phyloP scores from a whole-genome alignment of 2,329 filamentous ascomycete species.

The Monosporascus ibericus region DNA sequence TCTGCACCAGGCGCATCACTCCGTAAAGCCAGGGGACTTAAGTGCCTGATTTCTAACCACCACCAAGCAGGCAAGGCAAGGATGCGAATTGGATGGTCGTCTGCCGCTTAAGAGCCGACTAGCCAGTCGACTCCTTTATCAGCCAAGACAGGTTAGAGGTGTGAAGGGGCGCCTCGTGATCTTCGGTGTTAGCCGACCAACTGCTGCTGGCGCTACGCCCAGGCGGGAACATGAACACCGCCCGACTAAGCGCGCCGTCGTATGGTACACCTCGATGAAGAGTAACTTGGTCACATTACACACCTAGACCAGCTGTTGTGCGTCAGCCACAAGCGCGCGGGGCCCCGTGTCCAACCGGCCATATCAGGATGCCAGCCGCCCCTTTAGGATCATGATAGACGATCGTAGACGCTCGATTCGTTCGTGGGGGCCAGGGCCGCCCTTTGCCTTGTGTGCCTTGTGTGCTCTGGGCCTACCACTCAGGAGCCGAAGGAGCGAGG shows the following conservation, averaged over 20 bases:
- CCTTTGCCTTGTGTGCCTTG: neutral
- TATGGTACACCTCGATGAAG: neutral
- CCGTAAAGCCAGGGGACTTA: too few species aligned
- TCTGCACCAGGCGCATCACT: too few species aligned
- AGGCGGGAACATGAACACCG: neutral
- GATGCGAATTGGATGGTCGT: too few species aligned
- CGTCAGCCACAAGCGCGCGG: neutral
- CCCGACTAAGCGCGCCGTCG: neutral
- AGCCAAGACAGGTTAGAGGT: neutral
- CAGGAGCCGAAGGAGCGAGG: neutral
- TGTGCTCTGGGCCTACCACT: neutral
- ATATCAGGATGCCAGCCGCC: neutral
- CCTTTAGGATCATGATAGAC: neutral
- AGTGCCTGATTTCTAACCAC: too few species aligned
- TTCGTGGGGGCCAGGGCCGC: neutral
- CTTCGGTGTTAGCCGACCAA: neutral
- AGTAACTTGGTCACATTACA: neutral
- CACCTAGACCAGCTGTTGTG: neutral
- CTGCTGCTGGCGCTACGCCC: too few species aligned
- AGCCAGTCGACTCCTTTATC: neutral
- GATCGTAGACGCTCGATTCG: neutral
- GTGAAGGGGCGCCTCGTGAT: neutral
- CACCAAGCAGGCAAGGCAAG: too few species aligned
- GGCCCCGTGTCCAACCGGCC: neutral
- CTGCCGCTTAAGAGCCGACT: neutral